A percentile compares a stretch with the other conserved stretches of the same genome.
These are phyloP conservation scores for Cystobasidium onofrii DNA, from an alignment of 768 basidiomycete genomes.

Conservation along the genomic window DNA sequence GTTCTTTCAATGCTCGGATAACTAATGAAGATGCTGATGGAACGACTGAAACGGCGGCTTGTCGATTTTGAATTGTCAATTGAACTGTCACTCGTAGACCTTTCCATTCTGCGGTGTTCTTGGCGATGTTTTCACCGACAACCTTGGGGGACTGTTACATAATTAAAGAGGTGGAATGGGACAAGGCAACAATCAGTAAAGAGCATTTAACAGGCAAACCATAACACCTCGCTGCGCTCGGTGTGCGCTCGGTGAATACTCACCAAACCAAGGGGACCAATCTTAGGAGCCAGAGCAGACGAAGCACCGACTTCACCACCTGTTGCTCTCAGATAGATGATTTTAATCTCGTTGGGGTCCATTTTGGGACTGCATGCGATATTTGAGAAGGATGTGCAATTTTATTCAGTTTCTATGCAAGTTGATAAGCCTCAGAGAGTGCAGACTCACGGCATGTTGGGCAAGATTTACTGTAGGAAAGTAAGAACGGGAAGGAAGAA, in stretches of 20 bases:
- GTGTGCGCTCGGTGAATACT: conserved; percentile 47
- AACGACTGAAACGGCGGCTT: conserved; percentile 92
- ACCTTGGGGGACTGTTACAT: conserved; percentile 85
- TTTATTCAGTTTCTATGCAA: too few relatives aligned
- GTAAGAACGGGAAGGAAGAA: not conserved
- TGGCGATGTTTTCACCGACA: conserved; percentile 99
- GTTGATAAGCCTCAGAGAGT: too few relatives aligned
- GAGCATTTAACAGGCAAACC: not conserved
- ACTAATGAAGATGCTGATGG: conserved; percentile 95
- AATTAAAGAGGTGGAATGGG: not conserved
- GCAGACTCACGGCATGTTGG: conserved; percentile 5
- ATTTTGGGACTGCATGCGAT: conserved; percentile 46
- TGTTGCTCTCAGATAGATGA: conserved; percentile 48
- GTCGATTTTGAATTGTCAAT: conserved; percentile 98
- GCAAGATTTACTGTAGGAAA: not conserved
- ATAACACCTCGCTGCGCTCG: not conserved
- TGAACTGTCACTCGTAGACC: conserved; percentile 98
- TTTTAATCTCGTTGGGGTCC: conserved; percentile 91
- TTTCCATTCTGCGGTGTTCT: conserved; percentile 96
- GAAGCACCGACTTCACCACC: conserved; percentile 99
- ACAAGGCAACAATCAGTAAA: too few relatives aligned
- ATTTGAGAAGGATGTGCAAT: too few relatives aligned
- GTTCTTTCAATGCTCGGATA: conserved; percentile 97
- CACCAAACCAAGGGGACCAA: conserved; percentile 98
- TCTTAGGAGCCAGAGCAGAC: conserved; percentile 96